phyloP scores from a whole-genome alignment of 331 rosid genomes.

The Erythrophleum ivorense region DNA sequence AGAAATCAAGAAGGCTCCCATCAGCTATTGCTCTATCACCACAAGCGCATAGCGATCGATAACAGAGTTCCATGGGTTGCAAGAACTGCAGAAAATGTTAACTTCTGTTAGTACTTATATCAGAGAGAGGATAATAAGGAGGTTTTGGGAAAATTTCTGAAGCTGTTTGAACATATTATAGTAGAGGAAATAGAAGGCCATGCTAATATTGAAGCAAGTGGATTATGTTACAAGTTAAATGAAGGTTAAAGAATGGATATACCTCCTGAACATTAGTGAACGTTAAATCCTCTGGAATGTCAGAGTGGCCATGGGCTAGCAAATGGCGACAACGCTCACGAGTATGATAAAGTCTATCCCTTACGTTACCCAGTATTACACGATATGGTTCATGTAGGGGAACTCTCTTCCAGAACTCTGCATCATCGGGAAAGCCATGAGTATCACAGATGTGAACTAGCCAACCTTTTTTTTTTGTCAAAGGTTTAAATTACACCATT shows the following conservation, averaged over 20 bases:
- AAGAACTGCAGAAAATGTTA: slow-evolving; percentile 53
- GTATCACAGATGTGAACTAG: neutral
- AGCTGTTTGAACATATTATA: neutral
- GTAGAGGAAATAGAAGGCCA: too few species aligned
- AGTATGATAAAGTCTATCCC: slow-evolving; percentile 90
- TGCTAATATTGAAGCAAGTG: too few species aligned
- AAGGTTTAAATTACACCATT: too few species aligned
- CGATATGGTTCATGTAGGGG: slow-evolving; percentile 92
- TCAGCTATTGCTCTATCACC: slow-evolving; percentile 92
- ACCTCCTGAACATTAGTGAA: slow-evolving; percentile 81
- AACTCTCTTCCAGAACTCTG: slow-evolving; percentile 91
- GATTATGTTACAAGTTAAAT: neutral
- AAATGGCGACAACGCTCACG: slow-evolving; percentile 94
- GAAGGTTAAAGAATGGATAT: neutral
- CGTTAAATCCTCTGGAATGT: slow-evolving; percentile 81
- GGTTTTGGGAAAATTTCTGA: neutral
- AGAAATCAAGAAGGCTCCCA: slow-evolving; percentile 87
- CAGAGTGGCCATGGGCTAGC: slow-evolving; percentile 80
- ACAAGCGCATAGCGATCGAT: slow-evolving; percentile 79
- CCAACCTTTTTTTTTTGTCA: neutral
- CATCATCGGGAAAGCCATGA: slow-evolving; percentile 13
- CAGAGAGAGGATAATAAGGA: neutral
- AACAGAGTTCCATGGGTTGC: slow-evolving; percentile 93
- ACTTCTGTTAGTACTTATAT: neutral
- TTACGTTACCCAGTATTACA: slow-evolving; percentile 81